Evolutionary conservation across 2,329 filamentous ascomycete species (phyloP).

Genomic region (Sarocladium oryzae): DNA sequence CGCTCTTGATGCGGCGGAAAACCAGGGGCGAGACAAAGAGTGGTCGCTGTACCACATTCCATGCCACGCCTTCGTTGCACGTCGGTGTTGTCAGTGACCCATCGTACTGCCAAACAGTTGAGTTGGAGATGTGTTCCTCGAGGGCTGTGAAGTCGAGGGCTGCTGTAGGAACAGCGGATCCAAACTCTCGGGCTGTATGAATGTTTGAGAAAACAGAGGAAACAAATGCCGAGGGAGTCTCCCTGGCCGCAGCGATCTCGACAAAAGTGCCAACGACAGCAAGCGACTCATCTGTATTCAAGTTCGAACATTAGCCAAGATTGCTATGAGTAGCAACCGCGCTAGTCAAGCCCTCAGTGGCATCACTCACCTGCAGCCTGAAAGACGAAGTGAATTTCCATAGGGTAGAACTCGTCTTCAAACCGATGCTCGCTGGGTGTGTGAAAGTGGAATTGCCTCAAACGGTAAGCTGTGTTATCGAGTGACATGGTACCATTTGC

Average conservation of each 20-base stretch:
- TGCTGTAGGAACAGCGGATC: conserved; percentile 23
- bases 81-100: conserved; percentile 55
- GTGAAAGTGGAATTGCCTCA: conserved; percentile 52
- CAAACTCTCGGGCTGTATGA: conserved; percentile 29
- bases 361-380: conserved; percentile 21
- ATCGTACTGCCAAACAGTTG: conserved; percentile 40
- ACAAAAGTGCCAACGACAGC: conserved; percentile 32
- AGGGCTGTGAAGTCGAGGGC: conserved; percentile 34
- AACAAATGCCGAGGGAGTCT: conserved; percentile 20
- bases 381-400: conserved; percentile 37
- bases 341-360: background rate
- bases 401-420: conserved; percentile 30
- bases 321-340: background rate
- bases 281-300: conserved; percentile 14
- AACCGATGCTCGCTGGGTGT: conserved; percentile 50
- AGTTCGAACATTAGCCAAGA: conserved; percentile 2
- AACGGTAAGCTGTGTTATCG: conserved; percentile 30
- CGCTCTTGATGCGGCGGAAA: conserved; percentile 42
- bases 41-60: conserved; percentile 40
- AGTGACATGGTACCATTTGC: conserved; percentile 38
- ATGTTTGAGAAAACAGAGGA: conserved; percentile 28
- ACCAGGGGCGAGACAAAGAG: conserved; percentile 38
- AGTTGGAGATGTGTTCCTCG: conserved; percentile 24
- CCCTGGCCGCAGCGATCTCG: conserved; percentile 19
- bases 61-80: conserved; percentile 47